phyloP scores from a whole-genome alignment of 2,329 filamentous ascomycete genomes.

The Biscogniauxia mediterranea region DNA sequence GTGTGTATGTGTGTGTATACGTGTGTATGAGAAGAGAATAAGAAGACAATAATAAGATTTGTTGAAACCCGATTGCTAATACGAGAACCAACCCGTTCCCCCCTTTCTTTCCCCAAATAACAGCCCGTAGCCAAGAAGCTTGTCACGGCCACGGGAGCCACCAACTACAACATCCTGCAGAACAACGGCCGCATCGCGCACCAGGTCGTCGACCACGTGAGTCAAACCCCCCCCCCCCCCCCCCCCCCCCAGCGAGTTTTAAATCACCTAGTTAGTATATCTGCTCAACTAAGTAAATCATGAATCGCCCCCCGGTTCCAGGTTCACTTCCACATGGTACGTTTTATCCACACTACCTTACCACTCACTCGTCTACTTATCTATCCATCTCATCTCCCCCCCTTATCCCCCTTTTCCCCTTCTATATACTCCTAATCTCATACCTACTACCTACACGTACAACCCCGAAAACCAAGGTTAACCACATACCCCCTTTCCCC shows the following conservation, averaged over 20 bases:
- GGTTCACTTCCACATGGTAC: constrained; percentile 93
- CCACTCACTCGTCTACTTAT: background rate
- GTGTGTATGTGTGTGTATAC: too few species aligned
- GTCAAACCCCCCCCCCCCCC: constrained; percentile 29
- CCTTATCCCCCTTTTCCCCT: background rate
- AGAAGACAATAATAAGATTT: background rate
- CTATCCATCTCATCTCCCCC: background rate
- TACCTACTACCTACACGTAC: too few species aligned
- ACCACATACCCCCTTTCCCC: too few species aligned
- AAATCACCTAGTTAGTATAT: background rate
- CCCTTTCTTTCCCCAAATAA: too few species aligned
- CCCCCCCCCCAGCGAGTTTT: constrained; percentile 1
- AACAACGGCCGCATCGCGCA: constrained; percentile 94
- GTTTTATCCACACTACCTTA: constrained; percentile 20
- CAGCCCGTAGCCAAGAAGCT: constrained; percentile 84
- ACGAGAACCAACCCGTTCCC: too few species aligned
- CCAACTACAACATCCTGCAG: constrained; percentile 90
- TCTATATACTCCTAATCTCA: too few species aligned
- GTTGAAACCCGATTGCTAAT: background rate
- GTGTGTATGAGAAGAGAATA: background rate
- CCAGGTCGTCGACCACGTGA: constrained; percentile 87
- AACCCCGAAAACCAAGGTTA: too few species aligned
- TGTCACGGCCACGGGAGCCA: constrained; percentile 69
- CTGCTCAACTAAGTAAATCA: constrained; percentile 5
- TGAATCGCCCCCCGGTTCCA: constrained; percentile 35